Conservation (phyloP, 73 alveolate species). For the Breviolum minutum region DNA sequence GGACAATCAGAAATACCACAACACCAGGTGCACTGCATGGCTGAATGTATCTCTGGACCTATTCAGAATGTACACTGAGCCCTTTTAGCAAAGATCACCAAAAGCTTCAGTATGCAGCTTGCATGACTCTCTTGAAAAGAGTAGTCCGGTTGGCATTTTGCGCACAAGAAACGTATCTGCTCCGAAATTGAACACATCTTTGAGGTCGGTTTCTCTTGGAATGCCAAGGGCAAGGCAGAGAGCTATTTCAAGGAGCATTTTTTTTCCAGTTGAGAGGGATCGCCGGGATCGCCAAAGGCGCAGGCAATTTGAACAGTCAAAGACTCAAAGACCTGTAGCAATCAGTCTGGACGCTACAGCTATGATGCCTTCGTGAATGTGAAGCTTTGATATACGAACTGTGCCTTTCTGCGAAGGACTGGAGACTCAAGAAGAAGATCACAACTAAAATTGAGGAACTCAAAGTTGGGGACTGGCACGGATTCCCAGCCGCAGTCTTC, state of each 20-base stretch:
- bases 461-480: constrained; percentile 38
- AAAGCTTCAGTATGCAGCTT: no score
- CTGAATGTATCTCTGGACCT: background rate
- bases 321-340: background rate
- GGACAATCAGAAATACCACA: background rate
- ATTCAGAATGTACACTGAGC: no score
- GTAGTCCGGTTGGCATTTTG: no score
- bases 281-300: no score
- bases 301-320: no score
- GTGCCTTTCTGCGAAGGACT: background rate
- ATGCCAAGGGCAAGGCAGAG: constrained; percentile 22
- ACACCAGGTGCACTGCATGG: background rate
- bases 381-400: background rate
- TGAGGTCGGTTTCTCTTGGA: constrained; percentile 19
- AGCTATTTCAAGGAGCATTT: constrained; percentile 27
- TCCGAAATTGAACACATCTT: no score
- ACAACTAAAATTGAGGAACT: constrained; percentile 61
- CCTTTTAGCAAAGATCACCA: no score
- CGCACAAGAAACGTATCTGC: no score
- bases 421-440: constrained; percentile 56
- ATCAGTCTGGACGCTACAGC: no score
- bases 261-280: background rate
- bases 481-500: background rate
- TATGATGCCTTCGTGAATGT: background rate
- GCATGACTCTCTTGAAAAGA: no score